Percentiles rank a stretch among this genome's conserved stretches.
Conservation (phyloP, 805 yeast species). For the Phaffomyces opuntiae region DNA sequence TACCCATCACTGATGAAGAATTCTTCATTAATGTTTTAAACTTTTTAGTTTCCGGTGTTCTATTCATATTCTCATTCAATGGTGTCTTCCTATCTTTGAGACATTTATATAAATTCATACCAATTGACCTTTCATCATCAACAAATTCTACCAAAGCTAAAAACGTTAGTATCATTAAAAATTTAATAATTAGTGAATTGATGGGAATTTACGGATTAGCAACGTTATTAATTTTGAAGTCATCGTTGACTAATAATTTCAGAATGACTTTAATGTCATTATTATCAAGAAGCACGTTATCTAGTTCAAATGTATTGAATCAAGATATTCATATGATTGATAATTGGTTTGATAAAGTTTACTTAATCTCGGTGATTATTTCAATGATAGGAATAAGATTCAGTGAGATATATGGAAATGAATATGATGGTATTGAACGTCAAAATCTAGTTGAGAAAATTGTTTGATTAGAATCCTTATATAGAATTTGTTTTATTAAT, state of each 20-base stretch:
- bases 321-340: constrained; percentile 24
- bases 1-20: constrained; percentile 30
- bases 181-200: constrained; percentile 30
- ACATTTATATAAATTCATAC: constrained; percentile 37
- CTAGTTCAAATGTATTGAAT: constrained; percentile 13
- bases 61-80: constrained; percentile 58
- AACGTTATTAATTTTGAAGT: constrained; percentile 32
- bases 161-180: constrained; percentile 32
- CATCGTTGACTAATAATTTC: constrained; percentile 30
- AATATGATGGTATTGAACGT: constrained; percentile 18
- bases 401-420: constrained; percentile 15
- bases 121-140: constrained; percentile 25
- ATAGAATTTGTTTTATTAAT: neutral
- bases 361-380: constrained; percentile 24
- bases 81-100: constrained; percentile 56
- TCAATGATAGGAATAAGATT: constrained; percentile 20
- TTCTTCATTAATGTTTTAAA: constrained; percentile 31
- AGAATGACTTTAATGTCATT: constrained; percentile 26
- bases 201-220: constrained; percentile 34
- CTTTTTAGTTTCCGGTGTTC: constrained; percentile 47
- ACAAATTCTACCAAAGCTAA: constrained; percentile 7
- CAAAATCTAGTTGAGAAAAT: constrained; percentile 9
- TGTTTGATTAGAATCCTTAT: constrained; percentile 1
- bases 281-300: constrained; percentile 10
- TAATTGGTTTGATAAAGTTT: constrained; percentile 35